These are phyloP conservation scores for Bolboschoenoplectus hybrid DNA, from an alignment of 202 grass and related monocot species.

Conservation along the genomic window DNA sequence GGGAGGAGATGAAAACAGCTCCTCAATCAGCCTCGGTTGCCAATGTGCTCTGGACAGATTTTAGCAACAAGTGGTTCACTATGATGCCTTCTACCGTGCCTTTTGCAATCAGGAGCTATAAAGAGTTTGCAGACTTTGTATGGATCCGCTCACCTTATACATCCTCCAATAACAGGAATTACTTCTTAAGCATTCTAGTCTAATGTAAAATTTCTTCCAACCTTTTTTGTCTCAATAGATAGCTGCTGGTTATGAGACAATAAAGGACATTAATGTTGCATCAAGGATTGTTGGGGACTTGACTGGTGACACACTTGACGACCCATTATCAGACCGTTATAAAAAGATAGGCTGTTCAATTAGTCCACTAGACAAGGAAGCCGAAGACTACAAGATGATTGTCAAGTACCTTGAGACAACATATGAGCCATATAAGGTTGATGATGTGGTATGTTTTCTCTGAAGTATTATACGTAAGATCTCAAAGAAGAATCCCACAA, in stretches of 20 bases:
- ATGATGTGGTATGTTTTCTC: constrained; percentile 50
- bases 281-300: constrained; percentile 65
- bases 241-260: constrained; percentile 63
- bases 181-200: background rate
- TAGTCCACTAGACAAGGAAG: constrained; percentile 51
- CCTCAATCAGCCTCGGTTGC: constrained; percentile 35
- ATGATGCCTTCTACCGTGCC: constrained; percentile 68
- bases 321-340: constrained; percentile 66
- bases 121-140: constrained; percentile 73
- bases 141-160: background rate
- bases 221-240: constrained; percentile 48
- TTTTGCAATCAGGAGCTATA: constrained; percentile 50
- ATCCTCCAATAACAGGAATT: background rate
- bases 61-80: constrained; percentile 87
- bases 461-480: background rate
- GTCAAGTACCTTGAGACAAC: constrained; percentile 75
- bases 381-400: constrained; percentile 84
- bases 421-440: constrained; percentile 68
- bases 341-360: constrained; percentile 61
- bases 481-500: background rate
- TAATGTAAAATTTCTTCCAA: background rate
- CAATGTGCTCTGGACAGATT: constrained; percentile 56
- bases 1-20: constrained; percentile 36
- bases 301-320: constrained; percentile 50
- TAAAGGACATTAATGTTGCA: constrained; percentile 77